Conservation (phyloP, 306 rosid species). For the Cicer bijugum region DNA sequence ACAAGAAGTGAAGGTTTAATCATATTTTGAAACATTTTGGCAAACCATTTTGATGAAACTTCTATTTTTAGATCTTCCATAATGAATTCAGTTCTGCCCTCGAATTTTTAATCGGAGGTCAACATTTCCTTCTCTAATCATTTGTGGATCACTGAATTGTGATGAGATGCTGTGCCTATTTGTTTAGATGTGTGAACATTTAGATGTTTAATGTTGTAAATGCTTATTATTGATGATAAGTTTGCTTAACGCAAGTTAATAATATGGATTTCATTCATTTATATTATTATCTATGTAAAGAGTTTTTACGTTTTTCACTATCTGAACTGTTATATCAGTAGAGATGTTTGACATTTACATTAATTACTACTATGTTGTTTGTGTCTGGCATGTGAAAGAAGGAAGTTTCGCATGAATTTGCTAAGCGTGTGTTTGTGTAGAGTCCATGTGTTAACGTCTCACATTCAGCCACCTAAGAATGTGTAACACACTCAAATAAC, state of each 20-base stretch:
- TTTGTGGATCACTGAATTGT: not conserved
- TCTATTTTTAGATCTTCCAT: not conserved
- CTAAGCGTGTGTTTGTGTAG: not conserved
- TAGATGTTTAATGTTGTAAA: conserved; percentile 6
- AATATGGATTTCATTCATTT: not conserved
- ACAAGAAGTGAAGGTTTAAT: conserved; percentile 48
- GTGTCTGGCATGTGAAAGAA: not conserved
- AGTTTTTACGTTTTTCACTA: too few relatives aligned
- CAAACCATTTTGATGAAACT: conserved; percentile 8
- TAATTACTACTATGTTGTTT: too few relatives aligned
- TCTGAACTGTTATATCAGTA: too few relatives aligned
- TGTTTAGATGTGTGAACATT: not conserved
- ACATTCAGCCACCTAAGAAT: not conserved
- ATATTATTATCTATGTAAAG: too few relatives aligned
- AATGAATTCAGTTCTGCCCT: not conserved
- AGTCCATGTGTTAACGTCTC: conserved; percentile 1
- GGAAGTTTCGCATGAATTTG: not conserved
- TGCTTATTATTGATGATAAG: conserved; percentile 9
- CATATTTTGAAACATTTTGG: conserved; percentile 45
- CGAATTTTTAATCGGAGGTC: not conserved
- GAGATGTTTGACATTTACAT: too few relatives aligned
- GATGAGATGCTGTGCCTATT: not conserved
- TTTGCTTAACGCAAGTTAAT: not conserved
- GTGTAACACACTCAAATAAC: not conserved
- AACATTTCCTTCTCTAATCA: not conserved